A percentile compares a stretch with the other conserved stretches of the same genome.
These are phyloP conservation scores for Colletotrichum limetticola DNA, from an alignment of 2,329 filamentous ascomycete genomes.

Conservation along the genomic window DNA sequence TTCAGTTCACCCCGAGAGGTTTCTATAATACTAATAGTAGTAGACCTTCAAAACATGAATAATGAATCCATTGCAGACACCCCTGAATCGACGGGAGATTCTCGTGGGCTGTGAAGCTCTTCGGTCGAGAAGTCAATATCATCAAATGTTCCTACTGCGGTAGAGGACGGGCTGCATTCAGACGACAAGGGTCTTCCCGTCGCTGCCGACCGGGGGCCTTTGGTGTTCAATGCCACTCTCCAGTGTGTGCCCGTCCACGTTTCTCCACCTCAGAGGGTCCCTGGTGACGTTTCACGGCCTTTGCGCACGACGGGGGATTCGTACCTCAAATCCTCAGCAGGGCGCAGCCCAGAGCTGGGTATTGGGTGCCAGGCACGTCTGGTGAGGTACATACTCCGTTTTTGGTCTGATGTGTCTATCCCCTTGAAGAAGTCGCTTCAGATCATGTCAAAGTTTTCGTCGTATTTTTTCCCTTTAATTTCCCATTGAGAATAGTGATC, in stretches of 20 bases:
- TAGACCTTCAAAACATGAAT: conserved; percentile 11
- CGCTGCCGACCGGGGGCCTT: conserved; percentile 1
- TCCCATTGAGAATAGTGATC: background rate
- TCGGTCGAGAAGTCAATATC: background rate
- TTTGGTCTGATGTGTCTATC: conserved; percentile 27
- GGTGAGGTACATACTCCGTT: background rate
- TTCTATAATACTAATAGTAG: conserved; percentile 7
- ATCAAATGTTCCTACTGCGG: no score
- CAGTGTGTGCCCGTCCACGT: background rate
- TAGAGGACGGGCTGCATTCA: conserved; percentile 5
- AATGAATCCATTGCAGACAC: background rate
- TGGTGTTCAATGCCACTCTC: conserved; percentile 6
- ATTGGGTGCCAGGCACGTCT: background rate
- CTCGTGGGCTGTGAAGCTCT: background rate
- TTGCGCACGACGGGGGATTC: conserved; percentile 14
- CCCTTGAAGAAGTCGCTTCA: background rate
- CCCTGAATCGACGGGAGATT: background rate
- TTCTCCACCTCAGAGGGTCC: conserved; percentile 21
- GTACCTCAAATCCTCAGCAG: conserved; percentile 12
- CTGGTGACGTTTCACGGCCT: conserved; percentile 30
- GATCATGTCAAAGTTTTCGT: background rate
- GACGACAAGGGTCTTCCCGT: conserved; percentile 31
- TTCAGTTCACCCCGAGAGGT: background rate
- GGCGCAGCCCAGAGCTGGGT: conserved; percentile 5
- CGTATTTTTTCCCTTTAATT: background rate